Base-by-base conservation (phyloP, 179 eudicot species). In the Amaranthus tricolor region DNA sequence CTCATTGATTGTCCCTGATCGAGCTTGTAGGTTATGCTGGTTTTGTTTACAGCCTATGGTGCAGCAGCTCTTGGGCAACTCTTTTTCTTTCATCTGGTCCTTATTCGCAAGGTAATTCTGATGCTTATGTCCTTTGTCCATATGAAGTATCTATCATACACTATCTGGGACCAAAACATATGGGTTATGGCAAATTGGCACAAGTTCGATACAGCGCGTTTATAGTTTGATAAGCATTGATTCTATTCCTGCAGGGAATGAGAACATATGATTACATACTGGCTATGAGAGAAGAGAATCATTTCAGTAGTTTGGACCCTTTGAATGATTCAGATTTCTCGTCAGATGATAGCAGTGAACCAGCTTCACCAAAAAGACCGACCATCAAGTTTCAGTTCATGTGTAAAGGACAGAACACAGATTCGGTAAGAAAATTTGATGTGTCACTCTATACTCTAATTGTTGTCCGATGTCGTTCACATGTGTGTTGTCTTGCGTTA, bases 61-160 rank as follows among this genome's bases (percentile, higher is more conserved):
- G 74, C 91, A n/a, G 97, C 96, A 77, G 98, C 98, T 12, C 82
- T 94, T 79, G 94, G 94, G 73, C 97, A 94, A 63, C 96, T 94
- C 73, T 90, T 94, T 83, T 90, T 94, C 89, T 94, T 94, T 85
- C 98, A 94, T 77, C 77, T 90, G 14, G 86, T 94, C 78, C 97
- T 94, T 76, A 94, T 94, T 78, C 88, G 87, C 59, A 94, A 91
- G 98, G 98, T 94, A 87, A 70, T 74, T 48, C 3, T 52, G 47
- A 55, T 21, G 19, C 4, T 7, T 7, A 20, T 31, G 40, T 31
- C 40, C 40, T 31, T 31, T 2, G 40, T 31, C 40, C 40, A 31
- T 31, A 31, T 31, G 40, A 31, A 31, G 40, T 31, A 31, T 53
- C 56, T 53, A 14, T 53, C 56, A 53, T 53, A 53, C 56, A 53